A percentile compares a stretch with the other conserved stretches of the same genome.
Evolutionary conservation across 176 grass and related monocot genomes (phyloP).

Genomic region (Rhynchospora pubera): DNA sequence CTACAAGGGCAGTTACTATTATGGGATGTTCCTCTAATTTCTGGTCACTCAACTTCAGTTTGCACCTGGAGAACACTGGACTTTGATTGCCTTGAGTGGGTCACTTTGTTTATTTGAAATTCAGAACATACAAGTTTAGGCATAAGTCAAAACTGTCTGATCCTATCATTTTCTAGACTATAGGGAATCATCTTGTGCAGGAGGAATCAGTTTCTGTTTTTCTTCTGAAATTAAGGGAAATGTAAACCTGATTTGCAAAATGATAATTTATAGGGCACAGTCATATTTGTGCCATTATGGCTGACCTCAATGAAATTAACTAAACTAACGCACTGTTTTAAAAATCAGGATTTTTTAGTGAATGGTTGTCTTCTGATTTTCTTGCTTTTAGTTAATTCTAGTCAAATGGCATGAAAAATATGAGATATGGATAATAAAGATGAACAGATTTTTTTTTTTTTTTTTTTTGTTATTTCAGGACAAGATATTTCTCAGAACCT

Average conservation of each 20-base stretch:
- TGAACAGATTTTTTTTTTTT: not conserved
- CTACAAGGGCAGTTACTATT: no score
- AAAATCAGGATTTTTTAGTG: not conserved
- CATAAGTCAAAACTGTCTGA: not conserved
- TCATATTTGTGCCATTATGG: not conserved
- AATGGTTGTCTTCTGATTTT: not conserved
- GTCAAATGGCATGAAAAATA: not conserved
- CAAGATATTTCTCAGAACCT: conserved; percentile 76
- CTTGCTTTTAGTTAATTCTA: not conserved
- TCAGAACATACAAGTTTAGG: not conserved
- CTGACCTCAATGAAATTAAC: not conserved
- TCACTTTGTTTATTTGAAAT: not conserved
- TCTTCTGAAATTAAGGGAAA: not conserved
- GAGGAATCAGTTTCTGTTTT: not conserved
- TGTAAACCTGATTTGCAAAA: not conserved
- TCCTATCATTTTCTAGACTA: not conserved
- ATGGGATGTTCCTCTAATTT: not conserved
- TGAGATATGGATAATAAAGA: no score
- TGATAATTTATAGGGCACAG: not conserved
- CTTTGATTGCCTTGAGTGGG: not conserved
- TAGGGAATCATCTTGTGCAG: not conserved
- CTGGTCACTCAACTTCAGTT: not conserved
- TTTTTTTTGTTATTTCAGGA: conserved; percentile 47
- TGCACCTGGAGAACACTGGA: not conserved
- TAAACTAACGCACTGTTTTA: not conserved